phyloP scores from a whole-genome alignment of 2,329 filamentous ascomycete genomes.

The Thielaviopsis punctulata region DNA sequence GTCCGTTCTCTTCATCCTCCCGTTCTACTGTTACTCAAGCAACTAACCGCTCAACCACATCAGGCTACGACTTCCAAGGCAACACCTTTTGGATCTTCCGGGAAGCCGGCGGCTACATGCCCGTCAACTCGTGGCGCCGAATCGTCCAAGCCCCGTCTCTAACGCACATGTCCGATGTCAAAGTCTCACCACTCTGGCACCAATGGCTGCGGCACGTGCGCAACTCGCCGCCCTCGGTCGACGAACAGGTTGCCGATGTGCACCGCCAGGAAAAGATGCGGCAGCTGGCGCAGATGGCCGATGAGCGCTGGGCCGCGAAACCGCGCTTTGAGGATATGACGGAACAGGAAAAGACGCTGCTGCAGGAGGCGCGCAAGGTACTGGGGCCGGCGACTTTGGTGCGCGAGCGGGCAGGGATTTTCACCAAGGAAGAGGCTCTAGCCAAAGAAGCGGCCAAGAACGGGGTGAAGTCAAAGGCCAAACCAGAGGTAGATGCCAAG shows the following conservation, averaged over 20 bases:
- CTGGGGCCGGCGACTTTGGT: conserved; percentile 2
- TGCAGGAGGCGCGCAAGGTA: conserved; percentile 5
- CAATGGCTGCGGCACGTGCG: conserved; percentile 51
- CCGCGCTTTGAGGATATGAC: conserved; percentile 29
- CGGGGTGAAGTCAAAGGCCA: not conserved
- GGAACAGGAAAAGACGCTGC: conserved; percentile 14
- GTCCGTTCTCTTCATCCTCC: conserved; percentile 22
- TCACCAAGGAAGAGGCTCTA: conserved; percentile 13
- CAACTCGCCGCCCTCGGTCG: conserved; percentile 32
- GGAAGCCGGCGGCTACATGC: conserved; percentile 25
- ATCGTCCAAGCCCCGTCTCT: conserved; percentile 42
- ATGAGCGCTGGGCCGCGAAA: conserved; percentile 47
- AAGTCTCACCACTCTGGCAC: conserved; percentile 46
- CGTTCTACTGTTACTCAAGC: too few relatives aligned
- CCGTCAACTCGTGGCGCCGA: conserved; percentile 34
- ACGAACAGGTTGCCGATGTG: conserved; percentile 38
- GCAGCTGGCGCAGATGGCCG: conserved; percentile 40
- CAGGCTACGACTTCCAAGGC: conserved; percentile 46
- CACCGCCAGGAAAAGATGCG: conserved; percentile 35
- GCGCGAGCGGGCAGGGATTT: not conserved
- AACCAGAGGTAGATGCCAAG: not conserved
- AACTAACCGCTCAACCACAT: not conserved
- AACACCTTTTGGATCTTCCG: conserved; percentile 56
- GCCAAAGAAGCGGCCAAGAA: not conserved
- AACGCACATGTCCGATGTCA: conserved; percentile 36